These are phyloP conservation scores for Sporothrix luriei DNA, from an alignment of 2,329 filamentous ascomycete species.

Conservation along the genomic window DNA sequence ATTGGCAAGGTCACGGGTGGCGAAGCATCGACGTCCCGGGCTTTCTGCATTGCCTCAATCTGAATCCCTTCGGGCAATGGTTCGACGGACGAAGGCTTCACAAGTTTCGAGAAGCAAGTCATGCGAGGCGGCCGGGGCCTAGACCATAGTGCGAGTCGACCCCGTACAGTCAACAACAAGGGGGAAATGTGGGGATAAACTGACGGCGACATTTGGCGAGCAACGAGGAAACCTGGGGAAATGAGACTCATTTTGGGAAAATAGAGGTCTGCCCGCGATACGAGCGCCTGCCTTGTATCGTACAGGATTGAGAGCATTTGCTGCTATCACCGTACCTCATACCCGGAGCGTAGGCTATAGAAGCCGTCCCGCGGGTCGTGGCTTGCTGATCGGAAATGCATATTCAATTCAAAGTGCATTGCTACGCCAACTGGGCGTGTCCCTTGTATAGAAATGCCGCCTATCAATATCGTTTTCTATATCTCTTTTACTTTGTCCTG, in stretches of 20 bases:
- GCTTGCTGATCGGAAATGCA: neutral
- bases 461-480: neutral
- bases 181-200: neutral
- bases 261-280: neutral
- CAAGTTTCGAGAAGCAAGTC: neutral
- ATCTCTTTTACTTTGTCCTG: neutral
- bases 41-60: neutral
- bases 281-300: neutral
- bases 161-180: neutral
- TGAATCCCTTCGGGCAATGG: neutral
- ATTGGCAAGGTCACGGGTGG: neutral
- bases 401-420: neutral
- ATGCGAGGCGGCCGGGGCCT: no score
- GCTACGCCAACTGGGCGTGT: neutral
- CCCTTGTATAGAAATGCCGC: neutral
- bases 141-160: neutral
- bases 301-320: neutral
- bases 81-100: no score
- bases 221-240: slow-evolving; percentile 12
- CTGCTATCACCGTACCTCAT: neutral
- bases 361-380: neutral
- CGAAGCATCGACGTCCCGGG: neutral
- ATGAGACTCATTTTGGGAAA: slow-evolving; percentile 27
- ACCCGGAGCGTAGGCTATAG: neutral
- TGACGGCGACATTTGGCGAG: neutral